Evolutionary conservation across 768 basidiomycete species (phyloP).

Genomic region (Daedaleopsis nitida): DNA sequence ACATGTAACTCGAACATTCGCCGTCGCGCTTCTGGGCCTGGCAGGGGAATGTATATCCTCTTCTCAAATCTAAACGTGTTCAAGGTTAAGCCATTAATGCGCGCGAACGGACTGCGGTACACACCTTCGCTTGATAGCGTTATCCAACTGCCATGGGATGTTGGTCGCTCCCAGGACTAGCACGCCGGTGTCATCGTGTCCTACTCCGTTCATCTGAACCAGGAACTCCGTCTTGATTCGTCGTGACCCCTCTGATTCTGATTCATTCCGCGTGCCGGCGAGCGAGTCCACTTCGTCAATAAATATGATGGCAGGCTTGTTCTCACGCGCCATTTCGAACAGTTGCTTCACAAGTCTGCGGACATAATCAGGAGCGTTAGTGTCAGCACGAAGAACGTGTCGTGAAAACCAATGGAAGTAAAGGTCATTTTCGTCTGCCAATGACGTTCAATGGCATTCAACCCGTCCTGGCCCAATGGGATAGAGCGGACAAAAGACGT

Average conservation of each 20-base stretch:
- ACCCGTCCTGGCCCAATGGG: background rate
- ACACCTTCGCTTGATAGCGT: slow-evolving; percentile 93
- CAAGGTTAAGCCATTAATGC: background rate
- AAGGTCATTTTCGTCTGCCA: too few relatives aligned
- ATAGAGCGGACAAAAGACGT: too few relatives aligned
- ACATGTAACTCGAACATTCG: slow-evolving; percentile 98
- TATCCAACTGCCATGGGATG: slow-evolving; percentile 97
- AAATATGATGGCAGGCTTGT: slow-evolving; percentile 97
- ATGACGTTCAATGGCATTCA: too few relatives aligned
- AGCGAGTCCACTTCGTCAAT: slow-evolving; percentile 98
- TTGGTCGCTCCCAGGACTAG: slow-evolving; percentile 97
- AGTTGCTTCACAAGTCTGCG: slow-evolving; percentile 90
- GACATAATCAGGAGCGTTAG: background rate
- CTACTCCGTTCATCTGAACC: slow-evolving; percentile 99
- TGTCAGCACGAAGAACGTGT: background rate
- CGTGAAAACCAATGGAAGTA: background rate
- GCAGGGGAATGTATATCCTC: slow-evolving; percentile 97
- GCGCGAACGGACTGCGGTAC: slow-evolving; percentile 20
- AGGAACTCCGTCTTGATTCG: slow-evolving; percentile 97
- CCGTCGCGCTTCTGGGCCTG: slow-evolving; percentile 87
- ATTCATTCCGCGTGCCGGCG: slow-evolving; percentile 91
- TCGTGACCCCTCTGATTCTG: slow-evolving; percentile 96
- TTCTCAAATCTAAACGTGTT: slow-evolving; percentile 77
- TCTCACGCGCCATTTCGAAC: slow-evolving; percentile 94
- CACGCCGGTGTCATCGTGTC: slow-evolving; percentile 95